phyloP scores from a whole-genome alignment of 768 basidiomycete genomes.

The Heimioporus sp. region DNA sequence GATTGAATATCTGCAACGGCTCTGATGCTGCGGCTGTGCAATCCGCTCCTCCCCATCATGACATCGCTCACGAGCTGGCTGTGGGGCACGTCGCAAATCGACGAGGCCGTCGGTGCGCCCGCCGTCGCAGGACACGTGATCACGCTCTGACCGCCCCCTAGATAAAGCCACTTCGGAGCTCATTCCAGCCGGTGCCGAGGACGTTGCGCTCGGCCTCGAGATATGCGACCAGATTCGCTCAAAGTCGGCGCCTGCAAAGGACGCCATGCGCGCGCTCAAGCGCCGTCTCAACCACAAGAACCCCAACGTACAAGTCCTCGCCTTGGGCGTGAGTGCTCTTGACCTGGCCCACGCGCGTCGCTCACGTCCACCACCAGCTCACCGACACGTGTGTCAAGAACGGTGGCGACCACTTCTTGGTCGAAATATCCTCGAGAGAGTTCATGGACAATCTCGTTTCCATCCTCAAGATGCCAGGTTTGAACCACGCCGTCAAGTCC shows the following conservation, averaged over 20 bases:
- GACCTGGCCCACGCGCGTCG: background rate
- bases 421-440: conserved; percentile 82
- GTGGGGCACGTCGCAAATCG: conserved; percentile 81
- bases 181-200: conserved; percentile 77
- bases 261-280: conserved; percentile 87
- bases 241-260: conserved; percentile 80
- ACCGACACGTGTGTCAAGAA: conserved; percentile 96
- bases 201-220: conserved; percentile 91
- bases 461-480: conserved; percentile 71
- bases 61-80: conserved; percentile 64
- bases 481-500: conserved; percentile 82
- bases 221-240: conserved; percentile 97
- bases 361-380: conserved; percentile 47
- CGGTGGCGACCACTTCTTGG: conserved; percentile 88
- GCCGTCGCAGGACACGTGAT: conserved; percentile 4
- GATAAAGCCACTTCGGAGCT: conserved; percentile 95
- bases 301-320: conserved; percentile 88
- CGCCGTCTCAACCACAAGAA: conserved; percentile 90
- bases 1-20: conserved; percentile 6
- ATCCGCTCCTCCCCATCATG: conserved; percentile 34
- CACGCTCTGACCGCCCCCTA: conserved; percentile 38
- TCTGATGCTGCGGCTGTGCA: conserved; percentile 15
- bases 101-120: conserved; percentile 74
- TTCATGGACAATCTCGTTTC: conserved; percentile 93
- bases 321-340: conserved; percentile 66